These are phyloP conservation scores for Phlegmacium glaucopus DNA, from an alignment of 768 basidiomycete genomes.

Conservation along the genomic window DNA sequence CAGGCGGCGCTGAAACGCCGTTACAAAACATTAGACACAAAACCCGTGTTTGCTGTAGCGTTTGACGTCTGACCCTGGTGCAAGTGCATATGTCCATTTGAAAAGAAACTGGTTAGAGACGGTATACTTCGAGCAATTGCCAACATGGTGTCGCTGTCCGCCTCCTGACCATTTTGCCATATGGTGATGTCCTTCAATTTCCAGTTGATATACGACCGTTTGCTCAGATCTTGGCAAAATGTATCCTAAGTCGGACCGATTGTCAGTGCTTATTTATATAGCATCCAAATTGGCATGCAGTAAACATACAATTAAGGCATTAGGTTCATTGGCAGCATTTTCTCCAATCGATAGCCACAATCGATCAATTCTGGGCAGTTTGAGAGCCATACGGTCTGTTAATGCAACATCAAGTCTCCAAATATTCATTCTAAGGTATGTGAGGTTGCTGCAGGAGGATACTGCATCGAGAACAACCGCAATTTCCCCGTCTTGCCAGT, in stretches of 20 bases:
- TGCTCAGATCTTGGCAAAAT: slow-evolving; percentile 23
- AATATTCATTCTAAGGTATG: slow-evolving; percentile 31
- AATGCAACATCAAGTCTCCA: slow-evolving; percentile 27
- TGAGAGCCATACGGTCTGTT: slow-evolving; percentile 30
- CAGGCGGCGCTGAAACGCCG: no score
- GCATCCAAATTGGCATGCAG: neutral
- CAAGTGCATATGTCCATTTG: slow-evolving; percentile 17
- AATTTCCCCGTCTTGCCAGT: slow-evolving; percentile 32
- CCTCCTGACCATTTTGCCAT: slow-evolving; percentile 29
- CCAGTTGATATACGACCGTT: slow-evolving; percentile 30
- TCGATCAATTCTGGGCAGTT: slow-evolving; percentile 27
- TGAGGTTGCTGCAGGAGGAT: slow-evolving; percentile 20
- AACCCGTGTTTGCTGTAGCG: no score
- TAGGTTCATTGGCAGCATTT: slow-evolving; percentile 7
- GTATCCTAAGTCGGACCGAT: slow-evolving; percentile 13
- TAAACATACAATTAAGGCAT: slow-evolving; percentile 1
- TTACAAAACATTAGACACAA: no score
- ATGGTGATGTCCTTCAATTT: slow-evolving; percentile 33
- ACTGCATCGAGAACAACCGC: slow-evolving; percentile 21
- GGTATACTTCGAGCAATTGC: slow-evolving; percentile 31
- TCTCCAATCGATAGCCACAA: slow-evolving; percentile 31
- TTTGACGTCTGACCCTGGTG: no score
- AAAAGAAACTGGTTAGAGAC: slow-evolving; percentile 32
- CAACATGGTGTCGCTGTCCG: slow-evolving; percentile 29
- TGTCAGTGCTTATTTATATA: neutral